Base-by-base conservation (phyloP, 2,329 filamentous ascomycete species). In the Ophiostoma australiae region DNA sequence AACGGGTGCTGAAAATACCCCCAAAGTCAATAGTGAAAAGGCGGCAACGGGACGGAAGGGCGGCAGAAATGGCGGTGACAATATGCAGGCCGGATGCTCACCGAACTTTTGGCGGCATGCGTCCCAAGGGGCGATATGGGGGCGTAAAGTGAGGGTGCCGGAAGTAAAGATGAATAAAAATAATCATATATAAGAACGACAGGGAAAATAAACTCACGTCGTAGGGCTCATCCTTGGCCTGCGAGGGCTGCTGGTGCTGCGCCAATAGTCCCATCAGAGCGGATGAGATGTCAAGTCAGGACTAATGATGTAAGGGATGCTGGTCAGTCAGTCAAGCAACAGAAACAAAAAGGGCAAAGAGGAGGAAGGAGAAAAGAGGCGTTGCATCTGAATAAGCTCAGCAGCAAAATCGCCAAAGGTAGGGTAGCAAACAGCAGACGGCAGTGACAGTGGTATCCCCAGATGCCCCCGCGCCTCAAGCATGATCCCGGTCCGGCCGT, bases 261-360 rank as follows among this genome's bases (percentile, higher is more conserved):
- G 63, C 63, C 63, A 66, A 33, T 41, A 68, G 67, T 68, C 67
- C 44, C 44, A 69, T 55, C 27, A 69, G 67, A 55, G 41, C 67
- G 63, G 31, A 65, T 44, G 31, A 33, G 13, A 31, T 39, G 48
- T 58, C n/a, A 41, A 55, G 37, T 58, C 2, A 41, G 39, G 27
- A 48, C 20, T 48, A 35, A 39, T 7, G 27, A 65, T 39, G 63
- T 66, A 66, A 58, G 63, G 39, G 65, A 41, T 35, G 68, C 63
- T 41, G 65, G 63, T 52, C 63, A 67, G 67, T n/a, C 35, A 35
- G 67, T 27, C 37, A 13, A 65, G 41, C n/a, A 33, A 41, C 52
- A 55, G 68, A 66, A 52, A 66, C 67, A 63, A 55, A 37, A 68
- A 67, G 58, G 33, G 27, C 27, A 63, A 52, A 17, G 58, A 71